Conservation (phyloP, 2,329 filamentous ascomycete genomes). For the Calonectria honghensis region DNA sequence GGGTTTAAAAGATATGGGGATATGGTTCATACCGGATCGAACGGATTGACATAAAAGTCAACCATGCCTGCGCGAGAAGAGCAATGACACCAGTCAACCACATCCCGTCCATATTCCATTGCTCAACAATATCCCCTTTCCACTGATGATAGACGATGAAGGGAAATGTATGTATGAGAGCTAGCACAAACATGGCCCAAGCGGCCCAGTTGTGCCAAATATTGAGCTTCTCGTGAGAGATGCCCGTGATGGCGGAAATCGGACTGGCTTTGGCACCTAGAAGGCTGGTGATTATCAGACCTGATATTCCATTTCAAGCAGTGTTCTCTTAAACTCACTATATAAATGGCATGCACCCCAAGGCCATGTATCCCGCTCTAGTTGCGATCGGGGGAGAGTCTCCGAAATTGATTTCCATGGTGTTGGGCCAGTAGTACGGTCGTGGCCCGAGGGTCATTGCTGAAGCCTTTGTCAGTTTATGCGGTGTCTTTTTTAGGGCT, state of each 20-base stretch:
- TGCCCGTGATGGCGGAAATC: neutral
- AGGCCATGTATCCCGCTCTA: neutral
- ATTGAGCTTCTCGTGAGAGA: slow-evolving; percentile 9
- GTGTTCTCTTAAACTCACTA: neutral
- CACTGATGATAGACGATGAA: neutral
- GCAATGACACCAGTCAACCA: slow-evolving; percentile 5
- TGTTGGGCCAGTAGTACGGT: slow-evolving; percentile 25
- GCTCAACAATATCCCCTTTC: neutral
- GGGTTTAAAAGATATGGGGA: neutral
- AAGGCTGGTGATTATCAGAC: neutral
- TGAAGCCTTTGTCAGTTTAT: neutral
- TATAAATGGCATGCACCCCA: slow-evolving; percentile 16
- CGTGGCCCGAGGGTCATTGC: slow-evolving; percentile 1
- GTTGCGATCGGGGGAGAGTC: slow-evolving; percentile 7
- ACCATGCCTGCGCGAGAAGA: slow-evolving; percentile 5
- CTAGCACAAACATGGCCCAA: slow-evolving; percentile 15
- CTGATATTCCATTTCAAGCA: too few species aligned
- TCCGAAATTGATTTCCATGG: neutral
- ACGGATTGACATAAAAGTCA: slow-evolving; percentile 6
- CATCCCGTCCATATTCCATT: neutral
- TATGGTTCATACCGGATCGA: slow-evolving; percentile 1
- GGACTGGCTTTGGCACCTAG: slow-evolving; percentile 6
- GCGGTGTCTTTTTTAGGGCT: neutral
- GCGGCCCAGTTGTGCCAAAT: slow-evolving; percentile 7
- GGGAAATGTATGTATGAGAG: slow-evolving; percentile 14